These are phyloP conservation scores for Pleurotus platypus DNA, from an alignment of 768 basidiomycete species.

Conservation along the genomic window DNA sequence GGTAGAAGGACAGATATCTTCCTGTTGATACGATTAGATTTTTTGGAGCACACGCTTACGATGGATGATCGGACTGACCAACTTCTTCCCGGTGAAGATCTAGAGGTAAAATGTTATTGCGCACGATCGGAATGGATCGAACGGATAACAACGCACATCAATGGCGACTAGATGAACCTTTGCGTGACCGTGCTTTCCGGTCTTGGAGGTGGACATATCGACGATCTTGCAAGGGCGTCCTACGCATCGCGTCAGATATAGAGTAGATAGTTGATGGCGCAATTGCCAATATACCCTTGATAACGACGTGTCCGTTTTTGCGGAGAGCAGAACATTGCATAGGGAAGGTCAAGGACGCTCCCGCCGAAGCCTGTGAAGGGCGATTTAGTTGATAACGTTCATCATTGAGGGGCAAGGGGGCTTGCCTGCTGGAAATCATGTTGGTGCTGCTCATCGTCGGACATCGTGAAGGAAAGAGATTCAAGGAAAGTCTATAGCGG, in stretches of 20 bases:
- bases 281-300: conserved; percentile 59
- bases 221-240: conserved; percentile 97
- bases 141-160: conserved; percentile 62
- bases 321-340: conserved; percentile 97
- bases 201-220: conserved; percentile 99
- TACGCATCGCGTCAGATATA: conserved; percentile 20
- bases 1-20: conserved; percentile 94
- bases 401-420: conserved; percentile 2
- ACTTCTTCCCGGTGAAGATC: conserved; percentile 99
- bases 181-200: conserved; percentile 99
- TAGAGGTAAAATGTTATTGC: conserved; percentile 24
- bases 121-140: not conserved
- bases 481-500: conserved; percentile 13
- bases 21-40: conserved; percentile 39
- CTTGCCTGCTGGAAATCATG: conserved; percentile 81
- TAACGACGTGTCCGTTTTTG: conserved; percentile 91
- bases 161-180: conserved; percentile 97
- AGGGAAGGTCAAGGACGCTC: conserved; percentile 77
- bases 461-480: conserved; percentile 51
- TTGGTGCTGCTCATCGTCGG: conserved; percentile 87
- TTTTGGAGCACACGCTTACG: conserved; percentile 3
- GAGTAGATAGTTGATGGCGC: conserved; percentile 1
- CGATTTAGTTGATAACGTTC: conserved; percentile 12
- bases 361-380: conserved; percentile 54
- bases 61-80: conserved; percentile 49